Evolutionary conservation across 805 yeast species (phyloP).

Genomic region (Schizosaccharomyces lindneri): DNA sequence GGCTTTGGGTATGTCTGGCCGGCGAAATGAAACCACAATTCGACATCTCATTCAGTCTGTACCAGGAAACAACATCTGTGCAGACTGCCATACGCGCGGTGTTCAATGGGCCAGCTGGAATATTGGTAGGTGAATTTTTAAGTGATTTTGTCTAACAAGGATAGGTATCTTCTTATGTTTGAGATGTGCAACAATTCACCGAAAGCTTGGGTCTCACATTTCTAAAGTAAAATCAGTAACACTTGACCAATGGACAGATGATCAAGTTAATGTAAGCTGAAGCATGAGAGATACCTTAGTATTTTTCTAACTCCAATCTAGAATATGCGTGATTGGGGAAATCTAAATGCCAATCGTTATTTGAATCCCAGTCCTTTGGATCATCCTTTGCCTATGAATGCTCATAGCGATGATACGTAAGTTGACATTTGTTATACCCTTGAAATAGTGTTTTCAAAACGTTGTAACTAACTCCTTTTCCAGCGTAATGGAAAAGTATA

Average conservation of each 20-base stretch:
- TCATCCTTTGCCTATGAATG: slow-evolving; percentile 4
- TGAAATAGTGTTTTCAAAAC: not conserved
- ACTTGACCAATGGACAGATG: not conserved
- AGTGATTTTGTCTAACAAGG: not conserved
- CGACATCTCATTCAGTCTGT: not conserved
- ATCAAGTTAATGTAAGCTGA: not conserved
- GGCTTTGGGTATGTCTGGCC: not conserved
- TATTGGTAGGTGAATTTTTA: not conserved
- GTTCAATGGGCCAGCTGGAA: slow-evolving; percentile 2
- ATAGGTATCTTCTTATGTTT: not conserved
- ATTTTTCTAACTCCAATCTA: not conserved
- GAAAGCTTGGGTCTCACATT: not conserved
- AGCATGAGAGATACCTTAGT: no score
- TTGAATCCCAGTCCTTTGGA: slow-evolving; percentile 5
- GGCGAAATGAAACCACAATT: not conserved
- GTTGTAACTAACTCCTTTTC: not conserved
- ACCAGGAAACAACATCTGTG: not conserved
- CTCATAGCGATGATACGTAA: slow-evolving; percentile 4
- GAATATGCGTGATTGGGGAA: slow-evolving; percentile 5
- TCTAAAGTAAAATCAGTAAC: not conserved
- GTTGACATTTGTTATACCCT: not conserved
- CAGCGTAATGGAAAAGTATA: slow-evolving; percentile 4
- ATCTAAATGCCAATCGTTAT: slow-evolving; percentile 4
- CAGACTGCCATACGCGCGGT: not conserved
- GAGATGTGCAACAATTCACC: slow-evolving; percentile 1